Conservation (phyloP, 805 yeast genomes). For the Candida orba region DNA sequence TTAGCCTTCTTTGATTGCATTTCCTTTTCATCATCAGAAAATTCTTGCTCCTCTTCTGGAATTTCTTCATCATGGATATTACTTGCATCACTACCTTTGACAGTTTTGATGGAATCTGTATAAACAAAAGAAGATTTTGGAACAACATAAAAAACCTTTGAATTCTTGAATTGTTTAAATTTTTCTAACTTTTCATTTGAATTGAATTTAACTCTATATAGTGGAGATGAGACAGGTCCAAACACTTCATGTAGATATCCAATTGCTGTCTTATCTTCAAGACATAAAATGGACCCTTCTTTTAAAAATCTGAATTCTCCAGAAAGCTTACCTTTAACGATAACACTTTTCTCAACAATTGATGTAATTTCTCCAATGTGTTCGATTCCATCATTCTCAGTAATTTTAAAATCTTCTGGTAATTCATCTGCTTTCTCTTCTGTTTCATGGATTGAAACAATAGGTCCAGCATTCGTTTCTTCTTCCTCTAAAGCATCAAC, state of each 20-base stretch:
- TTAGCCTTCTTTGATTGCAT: slow-evolving; percentile 56
- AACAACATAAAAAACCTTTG: slow-evolving; percentile 66
- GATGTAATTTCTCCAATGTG: slow-evolving; percentile 63
- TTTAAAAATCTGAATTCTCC: slow-evolving; percentile 81
- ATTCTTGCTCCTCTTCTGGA: slow-evolving; percentile 90
- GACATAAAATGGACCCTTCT: slow-evolving; percentile 74
- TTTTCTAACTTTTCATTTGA: slow-evolving; percentile 39
- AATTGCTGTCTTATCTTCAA: slow-evolving; percentile 58
- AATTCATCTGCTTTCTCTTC: slow-evolving; percentile 63
- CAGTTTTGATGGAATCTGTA: slow-evolving; percentile 60
- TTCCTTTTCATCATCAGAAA: slow-evolving; percentile 91
- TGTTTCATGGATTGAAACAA: slow-evolving; percentile 71
- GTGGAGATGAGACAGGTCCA: slow-evolving; percentile 79
- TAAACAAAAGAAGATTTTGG: slow-evolving; percentile 72
- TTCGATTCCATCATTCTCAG: slow-evolving; percentile 57
- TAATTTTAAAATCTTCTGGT: slow-evolving; percentile 59
- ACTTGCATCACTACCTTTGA: slow-evolving; percentile 92
- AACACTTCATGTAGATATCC: slow-evolving; percentile 85
- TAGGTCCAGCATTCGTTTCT: slow-evolving; percentile 37
- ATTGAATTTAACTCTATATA: slow-evolving; percentile 67
- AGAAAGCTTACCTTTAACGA: slow-evolving; percentile 64
- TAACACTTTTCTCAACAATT: slow-evolving; percentile 62
- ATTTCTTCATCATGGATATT: slow-evolving; percentile 92
- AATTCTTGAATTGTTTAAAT: slow-evolving; percentile 43
- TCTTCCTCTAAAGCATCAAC: slow-evolving; percentile 13